phyloP scores from a whole-genome alignment of 225 moss, liverwort and hornwort genomes.

The Pseudoscleropodium purum region DNA sequence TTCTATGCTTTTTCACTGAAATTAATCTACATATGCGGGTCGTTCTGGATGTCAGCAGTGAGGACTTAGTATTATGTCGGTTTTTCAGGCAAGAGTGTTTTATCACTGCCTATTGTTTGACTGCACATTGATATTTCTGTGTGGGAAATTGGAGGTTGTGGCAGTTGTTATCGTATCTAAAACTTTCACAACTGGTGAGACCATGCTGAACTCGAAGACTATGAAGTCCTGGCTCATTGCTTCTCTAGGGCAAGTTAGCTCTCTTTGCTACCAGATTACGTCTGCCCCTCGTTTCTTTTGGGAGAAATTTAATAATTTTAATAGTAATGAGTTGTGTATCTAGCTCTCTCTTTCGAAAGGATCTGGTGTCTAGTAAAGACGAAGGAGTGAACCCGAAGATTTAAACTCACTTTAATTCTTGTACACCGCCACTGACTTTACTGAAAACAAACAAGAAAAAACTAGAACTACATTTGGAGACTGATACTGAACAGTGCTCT shows the following conservation, averaged over 20 bases:
- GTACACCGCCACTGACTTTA: background rate
- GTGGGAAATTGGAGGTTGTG: slow-evolving; percentile 12
- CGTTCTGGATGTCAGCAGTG: background rate
- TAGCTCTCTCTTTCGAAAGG: background rate
- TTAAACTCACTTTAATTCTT: background rate
- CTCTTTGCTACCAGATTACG: background rate
- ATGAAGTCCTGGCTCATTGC: slow-evolving; percentile 83
- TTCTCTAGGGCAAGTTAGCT: slow-evolving; percentile 71
- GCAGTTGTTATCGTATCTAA: slow-evolving; percentile 93
- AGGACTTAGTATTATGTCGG: background rate
- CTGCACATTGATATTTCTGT: background rate
- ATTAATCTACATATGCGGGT: background rate
- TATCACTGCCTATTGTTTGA: background rate
- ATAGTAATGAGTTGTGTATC: background rate
- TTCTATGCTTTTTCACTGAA: background rate
- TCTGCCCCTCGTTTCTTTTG: background rate
- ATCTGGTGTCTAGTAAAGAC: background rate
- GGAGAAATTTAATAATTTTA: background rate
- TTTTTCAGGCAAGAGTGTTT: background rate
- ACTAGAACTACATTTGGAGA: background rate
- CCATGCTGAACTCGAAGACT: slow-evolving; percentile 95
- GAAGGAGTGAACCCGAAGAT: background rate
- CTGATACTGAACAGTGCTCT: background rate
- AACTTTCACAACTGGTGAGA: slow-evolving; percentile 95
- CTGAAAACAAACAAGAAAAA: background rate